phyloP scores from a whole-genome alignment of 768 basidiomycete genomes.

The Dentipellis sp. region DNA sequence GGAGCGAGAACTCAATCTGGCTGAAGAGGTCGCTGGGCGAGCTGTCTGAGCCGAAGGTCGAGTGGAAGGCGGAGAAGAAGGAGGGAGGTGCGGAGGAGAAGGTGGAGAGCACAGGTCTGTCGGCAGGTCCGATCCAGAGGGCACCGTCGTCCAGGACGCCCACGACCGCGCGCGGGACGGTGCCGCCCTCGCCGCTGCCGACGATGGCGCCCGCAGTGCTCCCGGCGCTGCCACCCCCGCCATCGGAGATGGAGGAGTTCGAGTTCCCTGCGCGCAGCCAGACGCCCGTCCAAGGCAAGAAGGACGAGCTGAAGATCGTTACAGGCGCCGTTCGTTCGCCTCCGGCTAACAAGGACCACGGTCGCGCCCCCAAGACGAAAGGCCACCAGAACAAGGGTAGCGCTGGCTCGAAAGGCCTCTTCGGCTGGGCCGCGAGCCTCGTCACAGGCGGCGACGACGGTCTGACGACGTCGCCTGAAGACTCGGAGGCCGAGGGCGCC shows the following conservation, averaged over 20 bases:
- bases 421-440: background rate
- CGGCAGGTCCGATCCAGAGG: no score
- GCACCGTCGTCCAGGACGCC: no score
- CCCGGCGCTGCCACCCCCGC: background rate
- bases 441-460: background rate
- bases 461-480: background rate
- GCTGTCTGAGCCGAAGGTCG: background rate
- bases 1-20: background rate
- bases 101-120: background rate
- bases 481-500: background rate
- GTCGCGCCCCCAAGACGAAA: background rate
- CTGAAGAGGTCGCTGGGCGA: background rate
- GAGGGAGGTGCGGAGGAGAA: background rate
- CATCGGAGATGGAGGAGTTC: background rate
- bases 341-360: background rate
- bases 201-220: no score
- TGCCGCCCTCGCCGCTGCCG: no score
- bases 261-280: background rate
- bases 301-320: constrained; percentile 8
- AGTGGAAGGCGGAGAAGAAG: background rate
- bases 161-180: no score
- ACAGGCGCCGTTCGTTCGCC: background rate
- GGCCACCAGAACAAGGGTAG: background rate
- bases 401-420: background rate
- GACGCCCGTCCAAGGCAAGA: constrained; percentile 9